Conservation (phyloP, 306 rosid species). For the Cucurbita argyrosperma region DNA sequence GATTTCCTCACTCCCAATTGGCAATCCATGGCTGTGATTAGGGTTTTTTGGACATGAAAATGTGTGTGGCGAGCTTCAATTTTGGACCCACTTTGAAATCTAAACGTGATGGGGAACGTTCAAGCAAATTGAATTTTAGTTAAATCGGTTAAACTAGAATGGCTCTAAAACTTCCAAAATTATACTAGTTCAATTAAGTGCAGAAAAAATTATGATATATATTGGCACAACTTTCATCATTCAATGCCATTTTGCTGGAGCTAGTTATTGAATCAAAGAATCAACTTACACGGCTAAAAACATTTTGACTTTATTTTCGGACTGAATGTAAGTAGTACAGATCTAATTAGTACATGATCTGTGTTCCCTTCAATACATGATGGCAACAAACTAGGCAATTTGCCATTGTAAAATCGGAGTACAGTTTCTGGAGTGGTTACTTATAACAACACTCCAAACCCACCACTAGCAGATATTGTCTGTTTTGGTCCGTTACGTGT, state of each 20-base stretch:
- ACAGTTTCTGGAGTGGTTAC: not conserved
- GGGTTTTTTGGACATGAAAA: not conserved
- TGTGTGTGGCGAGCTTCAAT: constrained; percentile 8
- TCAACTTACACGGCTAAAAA: not conserved
- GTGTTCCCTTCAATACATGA: not conserved
- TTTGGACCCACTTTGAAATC: constrained; percentile 37
- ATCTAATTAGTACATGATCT: not conserved
- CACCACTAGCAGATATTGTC: no score
- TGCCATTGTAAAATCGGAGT: not conserved
- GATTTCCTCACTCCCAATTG: constrained; percentile 71
- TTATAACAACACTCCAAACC: no score
- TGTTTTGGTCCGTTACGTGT: no score
- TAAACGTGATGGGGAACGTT: not conserved
- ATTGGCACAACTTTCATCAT: no score
- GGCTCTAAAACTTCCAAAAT: no score
- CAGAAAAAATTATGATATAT: no score
- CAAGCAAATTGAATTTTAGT: not conserved
- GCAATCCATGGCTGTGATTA: constrained; percentile 19
- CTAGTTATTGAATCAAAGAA: no score
- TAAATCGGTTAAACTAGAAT: not conserved
- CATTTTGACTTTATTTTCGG: not conserved
- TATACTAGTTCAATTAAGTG: no score
- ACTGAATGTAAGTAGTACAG: not conserved
- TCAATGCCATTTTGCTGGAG: no score
- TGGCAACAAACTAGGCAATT: not conserved